Evolutionary conservation across 139 green algal species (phyloP), one percentile per base, ranked within the genome.

Genomic region (Deuterostichococcus epilithicus): DNA sequence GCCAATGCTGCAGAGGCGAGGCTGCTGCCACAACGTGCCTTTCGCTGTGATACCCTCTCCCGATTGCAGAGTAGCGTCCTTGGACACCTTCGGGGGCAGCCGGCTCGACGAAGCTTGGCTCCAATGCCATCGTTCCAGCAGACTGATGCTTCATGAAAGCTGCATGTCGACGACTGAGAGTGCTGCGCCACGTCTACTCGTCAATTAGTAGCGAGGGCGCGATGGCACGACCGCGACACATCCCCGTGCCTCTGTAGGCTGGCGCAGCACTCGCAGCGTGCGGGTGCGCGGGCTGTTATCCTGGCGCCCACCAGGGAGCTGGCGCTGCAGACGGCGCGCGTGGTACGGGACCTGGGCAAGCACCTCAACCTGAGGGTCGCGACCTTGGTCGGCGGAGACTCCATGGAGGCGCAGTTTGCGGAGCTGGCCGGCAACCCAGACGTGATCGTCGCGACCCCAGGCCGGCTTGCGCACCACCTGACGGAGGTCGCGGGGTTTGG

Each of bases 401-500:
- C 90, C 59, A 96, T 99, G 91, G 92, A 98, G 83, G 89, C 86
- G 5, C 94, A 98, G 88, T 98, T 98, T 87, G 90, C 87, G 58
- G 89, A 98, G 87, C 88, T 98, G 76, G 91, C 94, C 15, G 74
- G 83, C 36, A 94, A 93, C 75, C 96, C 96, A 5, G 96, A 99
- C 85, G 85, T 99, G 66, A 76, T 99, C 25, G 88, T 99, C 42
- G 96, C 95, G 10, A 99, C 96, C 8, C 96, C 96, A 23, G 88
- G 93, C 2, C 91, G 95, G 6, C 82, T 99, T 70, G 86, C 97
- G 76, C 96, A 99, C 78, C 93, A 98, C 82, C 79, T 99, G 68
- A 78, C 86, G 52, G 91, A 97, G 84, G 87, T 97, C 44, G 47
- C 91, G 68, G 91, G 89, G 63, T 85, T 98, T 52, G 86, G 68